Evolutionary conservation across 371 early-diverging fungal species (phyloP).

Genomic region (Mortierella polycephala): DNA sequence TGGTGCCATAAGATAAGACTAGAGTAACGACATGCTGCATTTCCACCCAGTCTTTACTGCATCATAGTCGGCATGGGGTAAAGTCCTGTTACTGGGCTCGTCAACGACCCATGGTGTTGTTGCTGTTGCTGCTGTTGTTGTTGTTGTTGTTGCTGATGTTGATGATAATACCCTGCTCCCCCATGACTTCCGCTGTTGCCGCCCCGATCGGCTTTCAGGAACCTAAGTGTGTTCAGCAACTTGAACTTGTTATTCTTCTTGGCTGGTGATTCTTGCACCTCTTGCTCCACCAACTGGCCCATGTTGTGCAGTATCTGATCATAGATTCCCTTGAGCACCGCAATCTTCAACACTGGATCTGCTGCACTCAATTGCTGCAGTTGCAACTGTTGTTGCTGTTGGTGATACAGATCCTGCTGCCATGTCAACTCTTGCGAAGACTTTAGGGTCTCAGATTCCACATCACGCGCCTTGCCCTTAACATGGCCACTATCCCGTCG

Average conservation of each 20-base stretch:
- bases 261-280: conserved; percentile 41
- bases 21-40: background rate
- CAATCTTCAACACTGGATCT: conserved; percentile 56
- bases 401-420: conserved; percentile 2
- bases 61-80: conserved; percentile 3
- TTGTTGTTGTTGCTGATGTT: conserved; percentile 7
- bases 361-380: conserved; percentile 16
- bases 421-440: conserved; percentile 10
- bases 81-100: conserved; percentile 16
- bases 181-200: conserved; percentile 6
- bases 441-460: conserved; percentile 1
- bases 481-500: background rate
- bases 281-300: conserved; percentile 41
- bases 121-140: conserved; percentile 5
- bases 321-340: conserved; percentile 56
- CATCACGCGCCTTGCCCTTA: conserved; percentile 12
- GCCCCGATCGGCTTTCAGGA: conserved; percentile 40
- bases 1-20: too few species aligned
- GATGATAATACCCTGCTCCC: background rate
- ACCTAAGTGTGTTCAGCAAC: conserved; percentile 38
- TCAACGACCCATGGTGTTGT: conserved; percentile 22
- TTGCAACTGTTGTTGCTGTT: conserved; percentile 15
- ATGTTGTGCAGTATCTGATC: conserved; percentile 55
- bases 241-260: conserved; percentile 49
- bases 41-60: conserved; percentile 8